These are phyloP conservation scores for Immersiella caudata DNA, from an alignment of 495 filamentous ascomycete genomes.

Conservation along the genomic window DNA sequence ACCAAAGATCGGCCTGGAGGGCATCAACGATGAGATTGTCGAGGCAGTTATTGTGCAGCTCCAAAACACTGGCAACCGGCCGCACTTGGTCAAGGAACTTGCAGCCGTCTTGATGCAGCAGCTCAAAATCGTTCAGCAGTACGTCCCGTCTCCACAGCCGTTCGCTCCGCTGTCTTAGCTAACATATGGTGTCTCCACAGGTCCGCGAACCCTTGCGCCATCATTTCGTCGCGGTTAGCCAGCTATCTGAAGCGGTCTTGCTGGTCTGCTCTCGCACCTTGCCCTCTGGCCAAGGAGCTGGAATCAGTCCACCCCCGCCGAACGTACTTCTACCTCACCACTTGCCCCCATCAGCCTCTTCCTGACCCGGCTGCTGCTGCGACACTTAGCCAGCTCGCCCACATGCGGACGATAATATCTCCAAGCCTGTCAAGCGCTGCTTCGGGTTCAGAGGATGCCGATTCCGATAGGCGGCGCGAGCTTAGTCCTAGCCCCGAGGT, in stretches of 20 bases:
- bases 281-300: conserved; percentile 89
- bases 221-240: conserved; percentile 89
- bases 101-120: conserved; percentile 74
- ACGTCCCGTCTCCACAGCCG: conserved; percentile 42
- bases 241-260: conserved; percentile 81
- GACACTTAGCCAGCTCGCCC: conserved; percentile 45
- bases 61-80: conserved; percentile 88
- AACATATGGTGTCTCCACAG: conserved; percentile 53
- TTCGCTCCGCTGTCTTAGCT: conserved; percentile 28
- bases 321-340: conserved; percentile 95
- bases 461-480: conserved; percentile 70
- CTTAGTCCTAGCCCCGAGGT: conserved; percentile 90
- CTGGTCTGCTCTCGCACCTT: conserved; percentile 80
- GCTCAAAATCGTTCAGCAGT: conserved; percentile 90
- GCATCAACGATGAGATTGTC: conserved; percentile 94
- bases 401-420: conserved; percentile 65
- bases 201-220: conserved; percentile 91
- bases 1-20: conserved; percentile 76
- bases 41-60: conserved; percentile 88
- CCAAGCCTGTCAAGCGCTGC: conserved; percentile 79
- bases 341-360: conserved; percentile 76
- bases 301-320: conserved; percentile 89
- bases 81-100: conserved; percentile 92
- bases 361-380: conserved; percentile 64
- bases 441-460: conserved; percentile 69